These are phyloP conservation scores for Mucor piriformis DNA, from an alignment of 371 early-diverging fungal genomes.

Conservation along the genomic window DNA sequence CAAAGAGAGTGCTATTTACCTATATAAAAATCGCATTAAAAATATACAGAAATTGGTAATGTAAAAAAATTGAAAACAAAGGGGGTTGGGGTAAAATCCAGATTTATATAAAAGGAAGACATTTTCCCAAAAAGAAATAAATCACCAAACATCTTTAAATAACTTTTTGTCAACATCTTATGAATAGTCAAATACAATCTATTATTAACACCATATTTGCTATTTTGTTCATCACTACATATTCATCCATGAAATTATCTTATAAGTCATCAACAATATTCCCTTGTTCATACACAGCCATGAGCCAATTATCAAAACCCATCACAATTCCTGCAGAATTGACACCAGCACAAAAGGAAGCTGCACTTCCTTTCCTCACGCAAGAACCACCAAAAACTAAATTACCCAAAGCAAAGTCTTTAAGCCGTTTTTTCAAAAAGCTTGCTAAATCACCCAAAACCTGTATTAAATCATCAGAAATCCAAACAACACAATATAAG, in stretches of 20 bases:
- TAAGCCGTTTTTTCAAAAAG: conserved; percentile 1
- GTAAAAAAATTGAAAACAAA: not conserved
- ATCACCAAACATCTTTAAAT: not conserved
- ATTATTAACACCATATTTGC: not conserved
- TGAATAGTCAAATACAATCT: conserved; percentile 3
- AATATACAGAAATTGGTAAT: not conserved
- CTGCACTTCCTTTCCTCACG: not conserved
- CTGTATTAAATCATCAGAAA: not conserved
- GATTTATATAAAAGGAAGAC: conserved; percentile 2
- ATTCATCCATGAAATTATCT: not conserved
- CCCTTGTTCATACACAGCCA: not conserved
- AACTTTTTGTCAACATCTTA: not conserved
- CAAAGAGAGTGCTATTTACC: not conserved
- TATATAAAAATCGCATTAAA: not conserved
- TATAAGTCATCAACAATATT: not conserved
- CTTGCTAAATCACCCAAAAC: not conserved
- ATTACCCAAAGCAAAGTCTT: not conserved
- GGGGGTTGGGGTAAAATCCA: not conserved
- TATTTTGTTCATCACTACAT: not conserved
- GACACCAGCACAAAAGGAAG: not conserved
- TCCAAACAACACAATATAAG: not conserved
- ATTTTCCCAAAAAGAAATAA: not conserved
- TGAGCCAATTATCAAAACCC: not conserved
- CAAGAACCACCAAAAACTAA: not conserved
- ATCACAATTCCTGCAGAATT: not conserved